Evolutionary conservation across 2,329 filamentous ascomycete genomes (phyloP), one percentile per base, ranked within the genome.

Genomic region (Periconia sp.): DNA sequence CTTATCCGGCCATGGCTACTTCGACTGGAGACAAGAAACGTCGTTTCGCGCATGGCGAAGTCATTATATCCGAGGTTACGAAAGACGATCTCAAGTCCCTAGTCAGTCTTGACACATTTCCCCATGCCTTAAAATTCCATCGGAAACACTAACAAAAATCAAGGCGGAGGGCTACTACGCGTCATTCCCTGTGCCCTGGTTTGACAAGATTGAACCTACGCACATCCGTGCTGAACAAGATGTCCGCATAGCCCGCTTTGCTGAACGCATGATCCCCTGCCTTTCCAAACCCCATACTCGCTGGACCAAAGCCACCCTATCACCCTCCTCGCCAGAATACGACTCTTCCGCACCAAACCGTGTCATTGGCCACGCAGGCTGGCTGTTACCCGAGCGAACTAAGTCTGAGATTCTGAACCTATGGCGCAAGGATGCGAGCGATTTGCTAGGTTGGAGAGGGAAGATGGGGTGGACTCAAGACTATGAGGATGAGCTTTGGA

Each of bases 31-130:
- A 49, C 17, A n/a, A 52, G 20, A 45, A 31, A 10, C 50, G 37
- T 13, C 50, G 45, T 27, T 55, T 47, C 41, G 35, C 45, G 23
- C 53, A 49, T 17, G 53, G 53, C 19, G 53, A 52, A 23, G 49
- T 55, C 18, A 52, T 55, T 45, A 52, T 55, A 23, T 55, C 53
- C 18, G 49, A 47, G 30, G 53, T 52, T n/a, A 55, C 50, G 2
- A 48, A 52, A 20, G 53, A 49, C 19, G 53, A 55, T 33, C 35
- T 55, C 11, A 11, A 45, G 30, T 52, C 53, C 2, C 37, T 55
- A 17, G 53, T 55, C 49, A 48, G 48, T n/a, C 41, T n/a, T 20
- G 2, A 3, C 41, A 11, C 41, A 42, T 10, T 9, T 42, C 20
- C n/a, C 10, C 41, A 15, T 18, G 10, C n/a, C 17, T 42, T 9